These are phyloP conservation scores for Nemania sp. DNA, from an alignment of 2,329 filamentous ascomycete species.

Conservation along the genomic window DNA sequence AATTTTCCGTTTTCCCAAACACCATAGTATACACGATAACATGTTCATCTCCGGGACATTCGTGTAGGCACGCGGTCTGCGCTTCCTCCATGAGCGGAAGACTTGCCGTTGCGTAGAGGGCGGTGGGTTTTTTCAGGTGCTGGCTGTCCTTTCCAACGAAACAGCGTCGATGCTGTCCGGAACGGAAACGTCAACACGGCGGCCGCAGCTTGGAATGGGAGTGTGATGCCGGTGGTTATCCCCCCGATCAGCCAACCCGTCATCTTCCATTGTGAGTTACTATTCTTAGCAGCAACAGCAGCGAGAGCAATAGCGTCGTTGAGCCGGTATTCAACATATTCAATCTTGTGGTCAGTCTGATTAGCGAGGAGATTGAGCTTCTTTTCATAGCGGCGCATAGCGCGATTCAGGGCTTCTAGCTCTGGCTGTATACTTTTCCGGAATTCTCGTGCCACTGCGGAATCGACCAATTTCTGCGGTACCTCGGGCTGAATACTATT, in stretches of 20 bases:
- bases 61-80: constrained; percentile 47
- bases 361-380: constrained; percentile 79
- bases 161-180: constrained; percentile 53
- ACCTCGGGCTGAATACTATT: constrained; percentile 43
- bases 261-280: constrained; percentile 54
- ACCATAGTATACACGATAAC: constrained; percentile 1
- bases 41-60: constrained; percentile 43
- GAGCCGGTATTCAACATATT: constrained; percentile 76
- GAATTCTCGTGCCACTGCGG: constrained; percentile 66
- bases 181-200: constrained; percentile 59
- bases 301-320: constrained; percentile 85
- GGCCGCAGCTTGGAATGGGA: constrained; percentile 58
- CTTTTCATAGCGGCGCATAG: constrained; percentile 92
- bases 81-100: constrained; percentile 36
- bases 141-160: constrained; percentile 49
- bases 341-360: constrained; percentile 81
- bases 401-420: constrained; percentile 87
- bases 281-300: constrained; percentile 74
- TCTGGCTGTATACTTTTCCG: constrained; percentile 79
- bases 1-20: constrained; percentile 5
- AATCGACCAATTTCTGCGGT: constrained; percentile 56
- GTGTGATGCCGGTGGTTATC: constrained; percentile 51
- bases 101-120: constrained; percentile 40
- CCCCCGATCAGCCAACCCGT: constrained; percentile 56
- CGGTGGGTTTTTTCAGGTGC: constrained; percentile 48